Conservation (phyloP, 306 rosid species). For the Sechiopsis laciniata region DNA sequence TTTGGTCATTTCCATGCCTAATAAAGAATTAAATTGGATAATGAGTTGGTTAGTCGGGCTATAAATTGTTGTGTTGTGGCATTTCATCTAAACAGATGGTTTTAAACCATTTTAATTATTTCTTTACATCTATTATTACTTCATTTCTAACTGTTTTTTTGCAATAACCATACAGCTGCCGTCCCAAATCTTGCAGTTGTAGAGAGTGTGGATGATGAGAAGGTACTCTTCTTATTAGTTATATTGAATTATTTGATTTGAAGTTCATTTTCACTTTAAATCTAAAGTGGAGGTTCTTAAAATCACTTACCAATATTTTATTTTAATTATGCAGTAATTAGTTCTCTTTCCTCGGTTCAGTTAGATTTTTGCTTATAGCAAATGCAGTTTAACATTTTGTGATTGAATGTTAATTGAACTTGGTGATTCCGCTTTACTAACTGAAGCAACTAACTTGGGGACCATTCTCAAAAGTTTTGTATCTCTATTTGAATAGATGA, state of each 20-base stretch:
- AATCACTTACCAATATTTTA: background rate
- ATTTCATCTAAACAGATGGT: background rate
- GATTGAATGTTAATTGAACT: slow-evolving; percentile 8
- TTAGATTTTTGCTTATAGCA: slow-evolving; percentile 15
- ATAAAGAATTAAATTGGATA: background rate
- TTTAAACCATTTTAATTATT: background rate
- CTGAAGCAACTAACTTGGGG: slow-evolving; percentile 10
- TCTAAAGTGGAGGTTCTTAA: background rate
- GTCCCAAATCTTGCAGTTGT: slow-evolving; percentile 80
- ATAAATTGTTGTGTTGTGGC: background rate
- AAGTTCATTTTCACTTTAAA: background rate
- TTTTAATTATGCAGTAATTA: background rate
- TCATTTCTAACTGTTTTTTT: slow-evolving; percentile 15
- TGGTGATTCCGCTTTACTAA: background rate
- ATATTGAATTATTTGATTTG: background rate
- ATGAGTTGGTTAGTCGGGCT: background rate
- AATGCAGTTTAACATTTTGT: background rate
- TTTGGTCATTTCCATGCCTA: too few species aligned
- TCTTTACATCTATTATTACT: background rate
- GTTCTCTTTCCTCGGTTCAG: background rate
- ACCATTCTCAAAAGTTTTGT: background rate
- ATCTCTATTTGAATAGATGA: background rate
- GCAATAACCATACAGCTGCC: slow-evolving; percentile 40
- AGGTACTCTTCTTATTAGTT: slow-evolving; percentile 38
- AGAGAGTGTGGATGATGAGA: slow-evolving; percentile 74